phyloP scores from a whole-genome alignment of 2,329 filamentous ascomycete species.

The Helminthosporium solani region DNA sequence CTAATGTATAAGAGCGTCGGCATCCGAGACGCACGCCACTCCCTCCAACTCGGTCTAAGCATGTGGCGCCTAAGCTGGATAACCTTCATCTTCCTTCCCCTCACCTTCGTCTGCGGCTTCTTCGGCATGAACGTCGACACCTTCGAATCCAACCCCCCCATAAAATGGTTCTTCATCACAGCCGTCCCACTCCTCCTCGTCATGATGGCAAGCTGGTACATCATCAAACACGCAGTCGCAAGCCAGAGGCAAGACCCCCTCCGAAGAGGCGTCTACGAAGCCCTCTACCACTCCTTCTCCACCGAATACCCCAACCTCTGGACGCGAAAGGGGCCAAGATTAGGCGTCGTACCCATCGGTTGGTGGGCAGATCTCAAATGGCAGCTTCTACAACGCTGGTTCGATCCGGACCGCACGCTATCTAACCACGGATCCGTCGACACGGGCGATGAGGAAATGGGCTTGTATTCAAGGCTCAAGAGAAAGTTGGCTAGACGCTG shows the following conservation, averaged over 20 bases:
- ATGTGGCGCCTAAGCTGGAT: slow-evolving; percentile 64
- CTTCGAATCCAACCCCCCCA: slow-evolving; percentile 45
- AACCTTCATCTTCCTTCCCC: slow-evolving; percentile 71
- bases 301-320: slow-evolving; percentile 50
- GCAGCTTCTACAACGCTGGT: slow-evolving; percentile 51
- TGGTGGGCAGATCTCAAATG: slow-evolving; percentile 48
- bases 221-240: slow-evolving; percentile 49
- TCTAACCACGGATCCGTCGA: slow-evolving; percentile 29
- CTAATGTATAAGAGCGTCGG: slow-evolving; percentile 56
- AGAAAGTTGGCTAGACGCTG: slow-evolving; percentile 44
- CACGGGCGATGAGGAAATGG: slow-evolving; percentile 42
- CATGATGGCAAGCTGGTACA: slow-evolving; percentile 51
- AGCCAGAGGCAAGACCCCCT: slow-evolving; percentile 47
- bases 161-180: slow-evolving; percentile 55
- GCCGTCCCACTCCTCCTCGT: slow-evolving; percentile 49
- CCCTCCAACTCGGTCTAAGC: slow-evolving; percentile 49
- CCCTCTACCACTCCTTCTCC: slow-evolving; percentile 51
- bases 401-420: slow-evolving; percentile 43
- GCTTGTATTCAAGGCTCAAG: slow-evolving; percentile 43
- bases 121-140: slow-evolving; percentile 56
- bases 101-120: slow-evolving; percentile 53
- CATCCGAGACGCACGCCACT: slow-evolving; percentile 54
- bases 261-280: slow-evolving; percentile 53
- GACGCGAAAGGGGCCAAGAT: slow-evolving; percentile 49
- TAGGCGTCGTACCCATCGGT: slow-evolving; percentile 44